Percentiles rank a stretch among this genome's conserved stretches.
Conservation (phyloP, 176 grass and related monocot genomes). For the Aegilops longissima region DNA sequence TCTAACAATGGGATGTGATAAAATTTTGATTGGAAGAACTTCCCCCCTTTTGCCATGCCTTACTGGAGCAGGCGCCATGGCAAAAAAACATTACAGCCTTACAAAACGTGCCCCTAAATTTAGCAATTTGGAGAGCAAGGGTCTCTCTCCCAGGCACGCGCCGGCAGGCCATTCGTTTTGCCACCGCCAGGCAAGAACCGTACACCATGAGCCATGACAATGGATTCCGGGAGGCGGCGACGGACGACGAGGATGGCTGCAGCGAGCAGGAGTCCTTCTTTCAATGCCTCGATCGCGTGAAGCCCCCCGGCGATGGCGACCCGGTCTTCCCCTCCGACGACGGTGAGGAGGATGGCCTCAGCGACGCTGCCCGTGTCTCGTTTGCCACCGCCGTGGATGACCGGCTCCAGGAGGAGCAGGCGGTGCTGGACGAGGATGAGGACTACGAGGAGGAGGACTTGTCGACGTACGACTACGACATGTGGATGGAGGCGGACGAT, state of each 20-base stretch:
- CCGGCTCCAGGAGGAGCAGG: constrained; percentile 37
- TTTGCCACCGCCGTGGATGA: constrained; percentile 23
- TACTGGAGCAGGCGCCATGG: background rate
- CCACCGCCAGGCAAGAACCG: constrained; percentile 33
- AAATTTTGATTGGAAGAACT: background rate
- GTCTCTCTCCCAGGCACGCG: background rate
- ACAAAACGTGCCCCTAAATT: constrained; percentile 35
- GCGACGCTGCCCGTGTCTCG: constrained; percentile 41
- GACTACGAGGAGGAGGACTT: constrained; percentile 44
- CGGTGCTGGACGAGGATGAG: constrained; percentile 17
- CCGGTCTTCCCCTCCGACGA: constrained; percentile 40
- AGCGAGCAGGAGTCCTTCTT: constrained; percentile 39
- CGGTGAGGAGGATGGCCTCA: constrained; percentile 28
- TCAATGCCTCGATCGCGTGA: constrained; percentile 52
- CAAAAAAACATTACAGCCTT: constrained; percentile 13
- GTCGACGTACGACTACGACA: constrained; percentile 47
- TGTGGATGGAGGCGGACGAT: constrained; percentile 68
- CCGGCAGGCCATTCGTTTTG: constrained; percentile 39
- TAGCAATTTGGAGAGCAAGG: constrained; percentile 36
- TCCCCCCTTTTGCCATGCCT: background rate
- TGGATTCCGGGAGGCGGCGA: background rate
- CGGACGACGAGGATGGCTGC: background rate
- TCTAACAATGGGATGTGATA: background rate
- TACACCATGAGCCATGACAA: constrained; percentile 28
- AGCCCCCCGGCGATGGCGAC: constrained; percentile 31